A percentile compares a stretch with the other conserved stretches of the same genome.
Evolutionary conservation across 441 rosid species (phyloP).

Genomic region (Jatropha podagrica): DNA sequence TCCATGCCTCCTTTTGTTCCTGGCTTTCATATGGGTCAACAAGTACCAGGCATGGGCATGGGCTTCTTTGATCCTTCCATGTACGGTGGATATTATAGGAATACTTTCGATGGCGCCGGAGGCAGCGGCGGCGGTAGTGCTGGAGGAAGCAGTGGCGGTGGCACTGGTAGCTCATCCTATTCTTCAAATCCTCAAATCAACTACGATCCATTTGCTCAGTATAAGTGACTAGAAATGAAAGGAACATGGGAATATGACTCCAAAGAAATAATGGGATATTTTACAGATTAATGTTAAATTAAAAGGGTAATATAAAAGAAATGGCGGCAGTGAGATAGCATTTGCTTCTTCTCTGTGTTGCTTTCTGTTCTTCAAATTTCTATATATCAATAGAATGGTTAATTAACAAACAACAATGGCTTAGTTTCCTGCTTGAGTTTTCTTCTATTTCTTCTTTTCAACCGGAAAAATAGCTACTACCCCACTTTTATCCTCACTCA

Average conservation of each 20-base stretch:
- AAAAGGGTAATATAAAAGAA: neutral
- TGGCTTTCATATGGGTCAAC: constrained; percentile 12
- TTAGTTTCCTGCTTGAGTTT: too few species aligned
- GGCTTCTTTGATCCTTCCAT: constrained; percentile 17
- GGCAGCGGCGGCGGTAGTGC: too few species aligned
- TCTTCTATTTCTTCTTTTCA: too few species aligned
- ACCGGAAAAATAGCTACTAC: too few species aligned
- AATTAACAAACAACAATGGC: too few species aligned
- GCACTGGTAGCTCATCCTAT: constrained; percentile 13
- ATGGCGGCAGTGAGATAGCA: neutral
- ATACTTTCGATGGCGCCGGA: constrained; percentile 6
- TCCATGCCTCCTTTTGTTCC: constrained; percentile 14
- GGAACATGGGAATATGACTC: too few species aligned
- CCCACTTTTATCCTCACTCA: too few species aligned
- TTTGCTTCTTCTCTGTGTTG: neutral
- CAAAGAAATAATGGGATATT: neutral
- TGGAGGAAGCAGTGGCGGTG: neutral
- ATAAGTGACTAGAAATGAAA: constrained; percentile 14
- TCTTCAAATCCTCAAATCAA: constrained; percentile 11
- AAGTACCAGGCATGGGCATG: constrained; percentile 17
- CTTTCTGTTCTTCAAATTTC: too few species aligned
- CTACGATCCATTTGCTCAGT: constrained; percentile 38
- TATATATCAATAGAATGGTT: too few species aligned
- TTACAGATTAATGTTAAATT: neutral
- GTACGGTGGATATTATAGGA: constrained; percentile 25